Percentiles rank a stretch among this genome's conserved stretches.
These are phyloP conservation scores for Hypsizygus marmoreus DNA, from an alignment of 768 basidiomycete species.

Conservation along the genomic window DNA sequence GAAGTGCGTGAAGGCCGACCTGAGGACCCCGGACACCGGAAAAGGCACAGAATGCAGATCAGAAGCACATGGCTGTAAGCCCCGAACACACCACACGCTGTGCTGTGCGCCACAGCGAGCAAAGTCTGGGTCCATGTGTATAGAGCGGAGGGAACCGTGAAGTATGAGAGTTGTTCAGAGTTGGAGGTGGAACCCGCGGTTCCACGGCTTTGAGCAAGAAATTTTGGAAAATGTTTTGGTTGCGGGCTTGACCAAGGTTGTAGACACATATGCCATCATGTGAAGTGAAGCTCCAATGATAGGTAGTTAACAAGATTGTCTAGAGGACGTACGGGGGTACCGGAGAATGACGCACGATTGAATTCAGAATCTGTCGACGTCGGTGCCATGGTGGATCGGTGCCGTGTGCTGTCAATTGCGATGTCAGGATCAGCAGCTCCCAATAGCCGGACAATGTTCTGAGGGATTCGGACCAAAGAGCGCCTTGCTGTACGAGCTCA, in stretches of 20 bases:
- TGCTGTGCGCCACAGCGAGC: neutral
- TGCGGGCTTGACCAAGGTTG: no score
- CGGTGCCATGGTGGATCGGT: no score
- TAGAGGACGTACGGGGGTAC: no score
- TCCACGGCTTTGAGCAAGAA: neutral
- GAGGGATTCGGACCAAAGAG: neutral
- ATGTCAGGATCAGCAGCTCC: no score
- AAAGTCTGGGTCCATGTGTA: neutral
- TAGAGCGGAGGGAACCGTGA: neutral
- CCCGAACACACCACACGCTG: neutral
- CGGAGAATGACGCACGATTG: no score
- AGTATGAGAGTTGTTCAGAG: neutral
- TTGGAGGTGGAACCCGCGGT: neutral
- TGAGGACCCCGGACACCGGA: conserved; percentile 4
- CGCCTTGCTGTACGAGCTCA: neutral
- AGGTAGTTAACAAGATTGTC: no score
- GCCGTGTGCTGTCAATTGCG: no score
- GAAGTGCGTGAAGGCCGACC: conserved; percentile 1
- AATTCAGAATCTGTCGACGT: no score
- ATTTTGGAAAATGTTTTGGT: neutral
- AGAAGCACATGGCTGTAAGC: neutral
- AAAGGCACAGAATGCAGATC: neutral
- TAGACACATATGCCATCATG: no score
- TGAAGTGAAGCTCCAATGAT: no score
- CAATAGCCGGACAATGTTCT: no score